Conservation (phyloP, 352 stramenopile genomes). For the Pythium rhizo-oryzae region DNA sequence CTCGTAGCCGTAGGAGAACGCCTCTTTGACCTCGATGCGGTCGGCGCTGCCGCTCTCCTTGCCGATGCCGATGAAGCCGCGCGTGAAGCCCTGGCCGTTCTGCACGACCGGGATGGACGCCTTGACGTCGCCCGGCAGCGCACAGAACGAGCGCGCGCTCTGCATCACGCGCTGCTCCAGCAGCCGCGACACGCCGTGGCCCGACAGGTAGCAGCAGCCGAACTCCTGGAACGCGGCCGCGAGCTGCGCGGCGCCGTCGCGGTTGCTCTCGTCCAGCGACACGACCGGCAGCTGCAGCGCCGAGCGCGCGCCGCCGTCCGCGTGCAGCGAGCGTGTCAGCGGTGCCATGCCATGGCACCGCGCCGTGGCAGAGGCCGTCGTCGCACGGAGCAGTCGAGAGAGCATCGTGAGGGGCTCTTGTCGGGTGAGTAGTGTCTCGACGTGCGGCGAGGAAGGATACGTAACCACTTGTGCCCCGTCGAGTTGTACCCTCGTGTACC, state of each 20-base stretch:
- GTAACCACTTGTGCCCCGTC: too few species aligned
- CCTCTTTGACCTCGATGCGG: conserved; percentile 81
- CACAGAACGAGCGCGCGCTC: conserved; percentile 62
- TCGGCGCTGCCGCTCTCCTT: conserved; percentile 81
- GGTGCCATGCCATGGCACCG: too few species aligned
- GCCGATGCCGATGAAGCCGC: conserved; percentile 78
- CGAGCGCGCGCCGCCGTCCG: not conserved
- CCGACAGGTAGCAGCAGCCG: conserved; percentile 75
- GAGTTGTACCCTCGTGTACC: too few species aligned
- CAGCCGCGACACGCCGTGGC: conserved; percentile 55
- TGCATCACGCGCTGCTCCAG: conserved; percentile 57
- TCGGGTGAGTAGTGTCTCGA: too few species aligned
- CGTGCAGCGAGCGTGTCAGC: not conserved
- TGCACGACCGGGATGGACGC: conserved; percentile 58
- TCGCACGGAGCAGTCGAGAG: too few species aligned
- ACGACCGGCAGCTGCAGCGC: conserved; percentile 41
- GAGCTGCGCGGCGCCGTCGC: conserved; percentile 40
- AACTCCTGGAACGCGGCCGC: conserved; percentile 66
- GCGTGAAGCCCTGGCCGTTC: conserved; percentile 74
- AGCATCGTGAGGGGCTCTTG: too few species aligned
- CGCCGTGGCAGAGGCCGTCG: too few species aligned
- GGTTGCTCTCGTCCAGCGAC: conserved; percentile 52
- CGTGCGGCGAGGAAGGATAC: too few species aligned
- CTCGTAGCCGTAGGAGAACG: conserved; percentile 84
- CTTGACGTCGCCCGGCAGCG: conserved; percentile 51